Evolutionary conservation across 2,329 filamentous ascomycete species (phyloP), one percentile per base, ranked within the genome.

Genomic region (Nigrospora sphaerica): DNA sequence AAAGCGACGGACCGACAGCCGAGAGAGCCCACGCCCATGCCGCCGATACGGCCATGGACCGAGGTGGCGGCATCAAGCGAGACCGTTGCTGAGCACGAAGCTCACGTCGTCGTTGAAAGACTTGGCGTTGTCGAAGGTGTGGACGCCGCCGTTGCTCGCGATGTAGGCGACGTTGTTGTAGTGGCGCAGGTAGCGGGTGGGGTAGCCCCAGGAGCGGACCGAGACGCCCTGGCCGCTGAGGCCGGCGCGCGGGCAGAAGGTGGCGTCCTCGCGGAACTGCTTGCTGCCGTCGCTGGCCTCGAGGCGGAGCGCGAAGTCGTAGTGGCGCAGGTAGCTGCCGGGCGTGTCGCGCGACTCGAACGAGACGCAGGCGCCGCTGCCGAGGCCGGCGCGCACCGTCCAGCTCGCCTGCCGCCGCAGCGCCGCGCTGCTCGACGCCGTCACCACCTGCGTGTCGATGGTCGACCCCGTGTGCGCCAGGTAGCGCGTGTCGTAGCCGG

Each of bases 261-360:
- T 84, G 9, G 80, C 78, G 41, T 84, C 80, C 53, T 84, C 79
- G 4, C 63, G 34, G 62, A 83, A 81, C 44, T 66, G 62, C 66
- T 82, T 80, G 46, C 66, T 68, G 45, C 71, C 71, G 50, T 83
- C 80, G 51, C 73, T 72, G 47, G 71, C 68, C 37, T 66, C 60
- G 39, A 83, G 52, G 32, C 60, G 40, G 1, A 84, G 72, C 28
- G 18, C 67, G 44, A 80, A 84, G 60, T 74, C 57, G 50, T 60
- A 67, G 63, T 84, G 80, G 0, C 80, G 69, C 5, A 84, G 66
- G 57, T 69, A 85, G 63, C 73, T 78, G 3, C 80, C 80, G 2
- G 80, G 64, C 0, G 73, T 73, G 49, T 83, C 78, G 12, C 60
- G 62, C 0, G 78, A 80, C 62, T 84, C 80, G 50, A 84, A 83